Base-by-base conservation (phyloP, 441 rosid species). In the Aleurites moluccanus region DNA sequence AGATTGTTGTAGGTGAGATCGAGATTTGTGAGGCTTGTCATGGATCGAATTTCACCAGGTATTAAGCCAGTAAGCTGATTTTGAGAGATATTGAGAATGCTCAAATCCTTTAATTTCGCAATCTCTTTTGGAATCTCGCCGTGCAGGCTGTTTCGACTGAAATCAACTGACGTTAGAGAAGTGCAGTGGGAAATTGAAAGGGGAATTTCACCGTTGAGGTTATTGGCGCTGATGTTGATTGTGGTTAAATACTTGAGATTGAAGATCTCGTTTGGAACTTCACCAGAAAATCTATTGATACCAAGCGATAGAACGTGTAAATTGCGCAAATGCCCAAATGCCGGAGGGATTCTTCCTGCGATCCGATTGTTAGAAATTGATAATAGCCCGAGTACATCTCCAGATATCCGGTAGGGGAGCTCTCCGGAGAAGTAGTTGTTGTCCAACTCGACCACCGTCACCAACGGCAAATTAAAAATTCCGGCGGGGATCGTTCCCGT, bases 401-500 rank as follows among this genome's bases (percentile, higher is more conserved):
- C 88, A 6, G 94, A 92, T 84, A 92, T 89, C 67, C 70, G 76
- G 2, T 57, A 21, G 4, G 98, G 97, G 14, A 94, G 87, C 38
- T 89, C 91, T 0, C 97, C 97, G 16, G 97, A 85, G 75, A 94
- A 85, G 68, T 74, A 78, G 56, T 94, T 94, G 57, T 90, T 89
- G 23, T 72, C 73, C 15, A 91, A 70, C 79, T 94, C 98, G 4
- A 89, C 65, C 33, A 91, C 64, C 5, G 62, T 77, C 21, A 83
- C 72, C 21, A 10, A 0, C 0, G 97, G 97, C 63, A 91, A n/a
- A 45, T 67, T 86, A 69, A 94, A 90, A 6, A 94, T 64, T 0
- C 98, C 98, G 2, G 86, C 77, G 10, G 98, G 98, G 60, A 94
- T 75, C 23, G 85, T 81, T 1, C 95, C 98, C n/a, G 78, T 76